A percentile compares a stretch with the other conserved stretches of the same genome.
Evolutionary conservation across 75 land plant genomes (phyloP).

Genomic region (Larix kaempferi): DNA sequence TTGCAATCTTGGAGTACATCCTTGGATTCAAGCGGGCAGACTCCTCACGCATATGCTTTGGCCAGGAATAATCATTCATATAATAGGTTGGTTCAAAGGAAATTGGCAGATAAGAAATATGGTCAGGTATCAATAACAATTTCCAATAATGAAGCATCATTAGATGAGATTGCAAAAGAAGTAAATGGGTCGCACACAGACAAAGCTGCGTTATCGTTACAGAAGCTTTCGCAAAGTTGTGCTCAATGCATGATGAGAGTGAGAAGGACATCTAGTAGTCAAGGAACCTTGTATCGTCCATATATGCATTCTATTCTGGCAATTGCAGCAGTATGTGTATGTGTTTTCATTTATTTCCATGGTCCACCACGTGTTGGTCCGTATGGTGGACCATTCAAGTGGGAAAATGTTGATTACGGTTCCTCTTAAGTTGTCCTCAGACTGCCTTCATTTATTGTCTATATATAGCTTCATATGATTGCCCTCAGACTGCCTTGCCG

Average conservation of each 20-base stretch:
- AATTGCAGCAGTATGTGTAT: slow-evolving; percentile 86
- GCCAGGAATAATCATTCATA: slow-evolving; percentile 47
- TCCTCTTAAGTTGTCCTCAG: background rate
- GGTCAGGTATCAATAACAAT: slow-evolving; percentile 44
- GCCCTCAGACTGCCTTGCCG: background rate
- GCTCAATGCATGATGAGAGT: slow-evolving; percentile 26
- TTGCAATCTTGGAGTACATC: slow-evolving; percentile 53
- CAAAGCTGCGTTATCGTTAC: background rate
- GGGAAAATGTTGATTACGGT: slow-evolving; percentile 35
- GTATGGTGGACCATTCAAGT: slow-evolving; percentile 37
- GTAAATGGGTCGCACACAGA: background rate
- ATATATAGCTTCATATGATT: background rate
- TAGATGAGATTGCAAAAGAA: slow-evolving; percentile 3
- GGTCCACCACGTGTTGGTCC: slow-evolving; percentile 37
- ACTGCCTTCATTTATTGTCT: too few relatives aligned
- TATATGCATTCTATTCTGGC: slow-evolving; percentile 70
- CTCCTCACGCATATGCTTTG: slow-evolving; percentile 56
- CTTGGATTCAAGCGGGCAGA: slow-evolving; percentile 47
- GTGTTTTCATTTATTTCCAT: slow-evolving; percentile 70
- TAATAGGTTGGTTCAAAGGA: slow-evolving; percentile 46
- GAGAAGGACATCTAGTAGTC: slow-evolving; percentile 15
- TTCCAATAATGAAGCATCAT: background rate
- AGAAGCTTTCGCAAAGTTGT: slow-evolving; percentile 21
- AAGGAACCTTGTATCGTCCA: slow-evolving; percentile 56
- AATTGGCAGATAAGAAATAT: slow-evolving; percentile 40